Evolutionary conservation across 768 basidiomycete species (phyloP), one percentile per base, ranked within the genome.

Genomic region (Phylloporus sp.): DNA sequence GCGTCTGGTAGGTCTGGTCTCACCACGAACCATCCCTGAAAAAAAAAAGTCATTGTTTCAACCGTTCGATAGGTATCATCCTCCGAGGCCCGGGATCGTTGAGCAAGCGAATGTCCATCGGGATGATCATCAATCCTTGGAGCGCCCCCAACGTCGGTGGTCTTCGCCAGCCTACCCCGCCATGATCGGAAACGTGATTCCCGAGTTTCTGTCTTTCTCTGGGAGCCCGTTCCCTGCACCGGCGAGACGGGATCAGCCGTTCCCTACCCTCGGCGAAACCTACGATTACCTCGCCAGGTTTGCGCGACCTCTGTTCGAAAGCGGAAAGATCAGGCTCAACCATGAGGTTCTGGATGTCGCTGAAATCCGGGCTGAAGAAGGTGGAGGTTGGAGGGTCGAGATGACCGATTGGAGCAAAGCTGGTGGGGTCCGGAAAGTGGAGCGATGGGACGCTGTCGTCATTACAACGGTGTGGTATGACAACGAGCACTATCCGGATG

Each of bases 381-480:
- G 41, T 20, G 51, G 54, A 8, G 69, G 74, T 0, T 78, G 76
- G 75, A 67, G 52, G 18, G 71, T 77, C 0, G 32, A 53, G 1
- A 60, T 71, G 41, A 62, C 54, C 42, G 69, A 74, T 48, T 68
- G 73, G 70, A 62, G 58, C 41, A 31, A 51, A 8, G 60, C 41
- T 18, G 10, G 47, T 5, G 60, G 62, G 3, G 14, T 42, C 5
- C 62, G 57, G 31, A 44, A 51, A 3, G 68, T 69, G 24, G 73
- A 76, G 43, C 43, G 48, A 3, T 77, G 77, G 77, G 77, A 78
- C 39, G 75, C 71, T 0, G 69, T 78, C 6, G 70, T 77, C n/a
- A 50, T 77, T 22, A 69, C 75, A 11, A 68, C 63, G 3, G 69
- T 74, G 14, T 76, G 68, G 69, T 74, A 70, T 49, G 75, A 77